phyloP scores from a whole-genome alignment of 257 asterid species.

The Solanum appendiculatum region DNA sequence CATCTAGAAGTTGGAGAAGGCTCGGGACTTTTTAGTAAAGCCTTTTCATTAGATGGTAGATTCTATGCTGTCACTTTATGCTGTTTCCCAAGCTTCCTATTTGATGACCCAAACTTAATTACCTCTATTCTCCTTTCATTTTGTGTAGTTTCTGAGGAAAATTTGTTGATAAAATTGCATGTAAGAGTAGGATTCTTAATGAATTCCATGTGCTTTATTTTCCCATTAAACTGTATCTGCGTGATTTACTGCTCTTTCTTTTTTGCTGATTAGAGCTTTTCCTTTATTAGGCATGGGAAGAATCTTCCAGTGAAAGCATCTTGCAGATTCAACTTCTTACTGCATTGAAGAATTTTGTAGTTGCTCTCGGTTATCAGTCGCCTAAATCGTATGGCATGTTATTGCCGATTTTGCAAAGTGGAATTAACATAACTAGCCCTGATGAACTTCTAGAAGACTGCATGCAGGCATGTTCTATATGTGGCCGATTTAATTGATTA shows the following conservation, averaged over 20 bases:
- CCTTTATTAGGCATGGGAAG: conserved; percentile 80
- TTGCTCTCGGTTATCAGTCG: conserved; percentile 85
- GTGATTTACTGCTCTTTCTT: background rate
- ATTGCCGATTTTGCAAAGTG: conserved; percentile 70
- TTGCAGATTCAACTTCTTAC: conserved; percentile 97
- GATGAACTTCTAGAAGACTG: conserved; percentile 97
- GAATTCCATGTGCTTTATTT: background rate
- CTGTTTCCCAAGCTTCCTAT: background rate
- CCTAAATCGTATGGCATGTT: conserved; percentile 71
- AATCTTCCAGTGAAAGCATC: conserved; percentile 91
- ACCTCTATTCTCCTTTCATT: background rate
- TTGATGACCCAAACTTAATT: background rate
- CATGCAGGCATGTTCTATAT: conserved; percentile 57
- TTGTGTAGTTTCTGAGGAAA: background rate
- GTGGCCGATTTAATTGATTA: background rate
- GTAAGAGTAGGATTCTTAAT: background rate
- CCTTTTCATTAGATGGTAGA: background rate
- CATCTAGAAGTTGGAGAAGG: background rate
- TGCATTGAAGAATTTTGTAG: conserved; percentile 80
- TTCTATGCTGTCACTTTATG: background rate
- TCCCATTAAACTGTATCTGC: background rate
- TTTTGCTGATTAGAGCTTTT: conserved; percentile 6
- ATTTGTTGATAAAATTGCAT: background rate
- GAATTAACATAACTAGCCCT: conserved; percentile 59
- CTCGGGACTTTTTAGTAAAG: background rate